Conservation (phyloP, 495 filamentous ascomycete species). For the Penicillium canariense region DNA sequence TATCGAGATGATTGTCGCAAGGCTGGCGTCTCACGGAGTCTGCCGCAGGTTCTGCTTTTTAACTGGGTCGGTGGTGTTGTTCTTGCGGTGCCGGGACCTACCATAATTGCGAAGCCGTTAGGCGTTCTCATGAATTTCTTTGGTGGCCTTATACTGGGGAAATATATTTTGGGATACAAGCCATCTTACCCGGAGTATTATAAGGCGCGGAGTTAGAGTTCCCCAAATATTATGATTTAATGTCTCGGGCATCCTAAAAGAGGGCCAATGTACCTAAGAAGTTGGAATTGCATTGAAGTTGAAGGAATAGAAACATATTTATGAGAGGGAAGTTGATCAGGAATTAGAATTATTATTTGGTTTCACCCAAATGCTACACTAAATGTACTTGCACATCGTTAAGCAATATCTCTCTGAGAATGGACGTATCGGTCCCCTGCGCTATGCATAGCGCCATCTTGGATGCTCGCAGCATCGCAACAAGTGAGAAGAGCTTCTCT, state of each 20-base stretch:
- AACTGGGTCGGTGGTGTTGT: conserved; percentile 16
- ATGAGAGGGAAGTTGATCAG: too few species aligned
- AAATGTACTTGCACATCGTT: conserved; percentile 10
- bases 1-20: conserved; percentile 18
- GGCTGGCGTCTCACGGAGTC: conserved; percentile 7
- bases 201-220: neutral
- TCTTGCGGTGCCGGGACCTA: conserved; percentile 10
- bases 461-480: conserved; percentile 5
- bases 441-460: conserved; percentile 6
- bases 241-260: too few species aligned
- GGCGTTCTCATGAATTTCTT: conserved; percentile 12
- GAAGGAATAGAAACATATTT: too few species aligned
- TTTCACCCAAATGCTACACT: neutral
- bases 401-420: conserved; percentile 2
- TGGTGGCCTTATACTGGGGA: conserved; percentile 10
- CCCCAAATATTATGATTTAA: too few species aligned
- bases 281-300: too few species aligned
- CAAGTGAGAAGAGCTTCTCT: conserved; percentile 5
- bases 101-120: neutral
- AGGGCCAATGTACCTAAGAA: too few species aligned
- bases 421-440: conserved; percentile 7
- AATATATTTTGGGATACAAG: conserved; percentile 16
- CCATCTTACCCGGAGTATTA: conserved; percentile 16
- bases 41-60: conserved; percentile 14
- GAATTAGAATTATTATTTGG: too few species aligned